phyloP scores from a whole-genome alignment of 345 rosid species.

The Sonneratia caseolaris region DNA sequence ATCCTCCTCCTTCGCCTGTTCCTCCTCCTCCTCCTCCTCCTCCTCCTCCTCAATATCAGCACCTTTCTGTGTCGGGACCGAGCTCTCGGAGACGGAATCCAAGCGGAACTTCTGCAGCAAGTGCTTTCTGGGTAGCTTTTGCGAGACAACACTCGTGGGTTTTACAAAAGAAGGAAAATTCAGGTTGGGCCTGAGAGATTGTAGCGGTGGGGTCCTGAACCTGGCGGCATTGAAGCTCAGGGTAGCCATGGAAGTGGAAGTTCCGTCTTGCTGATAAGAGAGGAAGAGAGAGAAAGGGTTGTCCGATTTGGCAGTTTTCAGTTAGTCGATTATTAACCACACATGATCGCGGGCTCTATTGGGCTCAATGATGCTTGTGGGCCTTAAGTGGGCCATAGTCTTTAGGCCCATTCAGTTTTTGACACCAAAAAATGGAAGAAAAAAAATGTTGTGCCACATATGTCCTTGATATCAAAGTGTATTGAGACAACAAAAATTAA shows the following conservation, averaged over 20 bases:
- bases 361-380: not conserved
- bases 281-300: not conserved
- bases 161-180: slow-evolving; percentile 24
- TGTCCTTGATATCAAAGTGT: too few species aligned
- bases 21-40: slow-evolving; percentile 11
- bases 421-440: too few species aligned
- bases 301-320: not conserved
- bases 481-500: not conserved
- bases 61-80: slow-evolving; percentile 45
- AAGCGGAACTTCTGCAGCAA: slow-evolving; percentile 25
- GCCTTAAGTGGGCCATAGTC: not conserved
- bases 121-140: slow-evolving; percentile 12
- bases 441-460: too few species aligned
- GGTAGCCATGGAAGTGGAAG: slow-evolving; percentile 50
- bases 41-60: slow-evolving; percentile 18
- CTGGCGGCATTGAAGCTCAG: slow-evolving; percentile 61
- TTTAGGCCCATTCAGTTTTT: too few species aligned
- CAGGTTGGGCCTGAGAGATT: slow-evolving; percentile 24
- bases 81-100: slow-evolving; percentile 31
- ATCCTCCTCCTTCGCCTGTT: slow-evolving; percentile 9
- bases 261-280: not conserved
- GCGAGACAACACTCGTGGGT: slow-evolving; percentile 23
- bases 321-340: slow-evolving; percentile 2
- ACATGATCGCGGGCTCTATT: not conserved
- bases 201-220: slow-evolving; percentile 28